phyloP scores from a whole-genome alignment of 768 basidiomycete species.

The Collybia sp. region DNA sequence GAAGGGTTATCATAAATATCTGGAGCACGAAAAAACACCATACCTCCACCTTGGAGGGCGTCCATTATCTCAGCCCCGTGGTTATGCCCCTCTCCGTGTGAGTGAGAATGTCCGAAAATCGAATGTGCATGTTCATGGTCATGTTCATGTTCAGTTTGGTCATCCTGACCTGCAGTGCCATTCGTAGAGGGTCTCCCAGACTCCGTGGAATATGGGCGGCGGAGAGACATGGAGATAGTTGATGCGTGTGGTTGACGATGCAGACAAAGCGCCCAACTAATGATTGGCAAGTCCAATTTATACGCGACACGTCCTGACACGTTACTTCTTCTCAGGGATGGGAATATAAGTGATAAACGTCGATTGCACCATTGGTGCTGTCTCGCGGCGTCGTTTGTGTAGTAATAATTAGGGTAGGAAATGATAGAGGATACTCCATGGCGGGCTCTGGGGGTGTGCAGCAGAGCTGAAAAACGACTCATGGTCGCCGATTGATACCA shows the following conservation, averaged over 20 bases:
- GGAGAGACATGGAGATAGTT: constrained; percentile 12
- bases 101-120: constrained; percentile 21
- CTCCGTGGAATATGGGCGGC: constrained; percentile 20
- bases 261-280: background rate
- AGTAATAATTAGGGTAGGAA: too few relatives aligned
- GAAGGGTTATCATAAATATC: constrained; percentile 1
- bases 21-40: constrained; percentile 11
- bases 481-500: too few relatives aligned
- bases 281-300: background rate
- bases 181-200: constrained; percentile 2
- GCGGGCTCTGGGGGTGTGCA: too few relatives aligned
- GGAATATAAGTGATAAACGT: too few relatives aligned
- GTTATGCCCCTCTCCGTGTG: constrained; percentile 54
- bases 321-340: too few relatives aligned
- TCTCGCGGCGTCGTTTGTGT: too few relatives aligned
- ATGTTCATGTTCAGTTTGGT: constrained; percentile 20
- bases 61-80: constrained; percentile 67
- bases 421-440: too few relatives aligned
- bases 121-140: constrained; percentile 34
- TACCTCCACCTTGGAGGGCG: constrained; percentile 61
- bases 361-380: too few relatives aligned
- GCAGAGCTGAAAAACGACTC: too few relatives aligned
- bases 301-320: too few relatives aligned
- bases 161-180: constrained; percentile 2
- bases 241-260: background rate